Base-by-base conservation (phyloP, 257 asterid species). In the Hygrophila difformis region DNA sequence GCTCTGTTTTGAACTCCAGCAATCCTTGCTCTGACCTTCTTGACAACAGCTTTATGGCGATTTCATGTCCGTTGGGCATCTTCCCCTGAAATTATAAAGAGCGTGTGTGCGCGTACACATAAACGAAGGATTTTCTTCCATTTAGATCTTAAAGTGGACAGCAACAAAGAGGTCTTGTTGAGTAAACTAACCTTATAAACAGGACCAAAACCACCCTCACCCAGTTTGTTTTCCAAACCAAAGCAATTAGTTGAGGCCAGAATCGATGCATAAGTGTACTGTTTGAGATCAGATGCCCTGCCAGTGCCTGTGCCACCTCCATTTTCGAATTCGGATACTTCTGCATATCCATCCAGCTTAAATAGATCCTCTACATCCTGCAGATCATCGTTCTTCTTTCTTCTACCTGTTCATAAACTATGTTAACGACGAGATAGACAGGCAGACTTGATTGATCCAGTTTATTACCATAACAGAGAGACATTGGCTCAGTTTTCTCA, bases 151-250 rank as follows among this genome's bases (percentile, higher is more conserved):
- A n/a, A n/a, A n/a, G n/a, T n/a, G n/a, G 12, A 44, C 22, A 26
- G 3, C 7, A 7, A 1, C 16, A 24, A 18, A 0, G 42, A 12
- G 8, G 18, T 6, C 3, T 12, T 12, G 29, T n/a, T n/a, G n/a
- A 24, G 29, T 9, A 18, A 14, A 8, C 22, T 43, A 18, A 70
- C 72, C 72, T 49, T 61, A 49, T 56, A 65, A 41, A 73, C 71
- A 8, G 69, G 61, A 31, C 76, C 76, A 55, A 69, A 73, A 42
- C 77, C 81, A 31, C 69, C 77, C 50, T 65, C 23, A 29, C 64
- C 81, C 7, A 73, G 67, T 57, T 69, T 62, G 26, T 69, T 39
- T 41, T 42, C 37, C 1, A 6, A 18, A 8, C 74, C 65, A 52
- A 69, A 74, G 28, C 41, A 29, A 29, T 60, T 50, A 3, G 77